Base-by-base conservation (phyloP, 345 rosid species). In the Ceriops decandra region DNA sequence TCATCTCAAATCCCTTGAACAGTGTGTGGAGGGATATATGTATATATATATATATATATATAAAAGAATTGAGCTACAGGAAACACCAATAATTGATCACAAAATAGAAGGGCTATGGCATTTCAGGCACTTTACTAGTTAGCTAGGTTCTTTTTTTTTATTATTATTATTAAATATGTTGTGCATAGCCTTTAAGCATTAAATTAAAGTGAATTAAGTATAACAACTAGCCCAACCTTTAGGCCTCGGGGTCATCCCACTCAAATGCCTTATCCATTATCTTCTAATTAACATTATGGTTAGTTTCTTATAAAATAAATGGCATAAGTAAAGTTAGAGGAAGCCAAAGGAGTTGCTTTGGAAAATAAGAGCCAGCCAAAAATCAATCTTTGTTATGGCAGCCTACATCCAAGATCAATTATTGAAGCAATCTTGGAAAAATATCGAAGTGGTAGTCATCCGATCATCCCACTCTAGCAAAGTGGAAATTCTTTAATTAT, bases 391-490 rank as follows among this genome's bases (percentile, higher is more conserved):
- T 68, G 70, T 38, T 42, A 19, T 42, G 70, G 57, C 66, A 67
- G 57, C 75, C 80, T 63, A 30, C 68, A 35, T 30, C 24, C 20
- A 20, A 46, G 49, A 54, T 60, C 67, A 72, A 60, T 30, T 24
- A 60, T 53, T 54, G 64, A 54, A 60, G 60, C 68, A 63, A 56
- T 60, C 30, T 32, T 19, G 19, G 31, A 9, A 66, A 60, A 38
- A 24, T 51, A 58, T 66, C 4, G 67, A 65, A 69, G 24, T 61
- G 60, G 24, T 3, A 79, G 17, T 42, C 49, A 13, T 13, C 49
- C 75, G 82, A 74, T 63, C 68, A 68, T 72, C 62, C 81, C 81
- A 77, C 82, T 77, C 53, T 11, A 57, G 36, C 57, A 74, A 84
- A 76, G 60, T 70, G 64, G 53, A 46, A 60, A 58, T 58, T 68